A percentile compares a stretch with the other conserved stretches of the same genome.
Evolutionary conservation across 768 basidiomycete genomes (phyloP).

Genomic region (Coprinopsis marcescibilis): DNA sequence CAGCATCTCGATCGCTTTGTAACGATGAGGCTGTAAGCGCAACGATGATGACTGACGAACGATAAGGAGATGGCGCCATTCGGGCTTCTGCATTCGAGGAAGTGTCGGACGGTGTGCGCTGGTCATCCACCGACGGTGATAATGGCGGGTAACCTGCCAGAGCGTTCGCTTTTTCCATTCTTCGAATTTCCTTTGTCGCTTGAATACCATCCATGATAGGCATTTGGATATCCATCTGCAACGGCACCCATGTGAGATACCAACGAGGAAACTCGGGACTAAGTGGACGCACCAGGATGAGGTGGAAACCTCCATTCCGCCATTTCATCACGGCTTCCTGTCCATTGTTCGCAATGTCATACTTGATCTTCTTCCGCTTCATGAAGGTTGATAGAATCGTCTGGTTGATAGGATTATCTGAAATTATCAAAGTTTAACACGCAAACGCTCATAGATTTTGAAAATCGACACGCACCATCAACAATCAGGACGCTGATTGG

Average conservation of each 20-base stretch:
- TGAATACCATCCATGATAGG: conserved; percentile 98
- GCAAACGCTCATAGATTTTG: no score
- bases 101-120: conserved; percentile 48
- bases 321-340: conserved; percentile 95
- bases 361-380: conserved; percentile 93
- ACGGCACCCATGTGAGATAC: conserved; percentile 13
- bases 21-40: conserved; percentile 96
- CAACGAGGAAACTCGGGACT: background rate
- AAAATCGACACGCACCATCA: conserved; percentile 60
- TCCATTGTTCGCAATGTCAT: conserved; percentile 91
- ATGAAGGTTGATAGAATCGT: conserved; percentile 96
- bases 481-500: conserved; percentile 98
- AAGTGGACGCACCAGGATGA: conserved; percentile 75
- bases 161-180: conserved; percentile 66
- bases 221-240: conserved; percentile 99
- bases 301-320: conserved; percentile 87
- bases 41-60: conserved; percentile 96
- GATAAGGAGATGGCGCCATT: conserved; percentile 59
- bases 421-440: no score
- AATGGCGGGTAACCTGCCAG: conserved; percentile 62
- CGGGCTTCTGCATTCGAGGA: conserved; percentile 34
- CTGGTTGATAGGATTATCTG: conserved; percentile 98
- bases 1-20: conserved; percentile 92
- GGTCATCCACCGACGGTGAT: conserved; percentile 55
- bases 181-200: conserved; percentile 93